These are phyloP conservation scores for Trichomonas gallinae DNA, from an alignment of 208 protist genomes.

Conservation along the genomic window DNA sequence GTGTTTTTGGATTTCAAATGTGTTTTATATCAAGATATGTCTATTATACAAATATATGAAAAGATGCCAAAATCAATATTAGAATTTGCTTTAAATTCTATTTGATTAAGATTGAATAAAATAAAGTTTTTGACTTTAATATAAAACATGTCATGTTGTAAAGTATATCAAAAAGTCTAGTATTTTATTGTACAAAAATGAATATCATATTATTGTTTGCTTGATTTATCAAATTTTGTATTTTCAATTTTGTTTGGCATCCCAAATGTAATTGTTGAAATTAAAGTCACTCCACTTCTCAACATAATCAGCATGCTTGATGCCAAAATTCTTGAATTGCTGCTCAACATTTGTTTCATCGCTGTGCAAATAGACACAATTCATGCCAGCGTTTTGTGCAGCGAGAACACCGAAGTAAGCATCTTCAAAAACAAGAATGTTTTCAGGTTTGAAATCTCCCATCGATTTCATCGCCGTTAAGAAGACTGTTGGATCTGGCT, in stretches of 20 bases:
- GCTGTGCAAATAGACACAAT: neutral
- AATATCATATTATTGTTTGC: no score
- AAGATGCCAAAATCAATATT: no score
- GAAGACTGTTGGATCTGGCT: neutral
- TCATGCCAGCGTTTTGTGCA: neutral
- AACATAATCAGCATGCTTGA: neutral
- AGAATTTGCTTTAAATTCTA: no score
- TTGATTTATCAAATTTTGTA: no score
- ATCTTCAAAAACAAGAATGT: neutral
- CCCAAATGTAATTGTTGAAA: neutral
- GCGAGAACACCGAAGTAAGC: neutral
- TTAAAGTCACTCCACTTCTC: neutral
- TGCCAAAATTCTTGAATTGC: neutral
- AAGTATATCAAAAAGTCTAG: no score
- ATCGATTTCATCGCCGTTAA: neutral
- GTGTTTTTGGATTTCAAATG: no score
- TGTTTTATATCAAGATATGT: no score
- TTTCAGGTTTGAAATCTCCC: neutral
- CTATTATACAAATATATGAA: no score
- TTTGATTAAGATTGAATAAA: no score
- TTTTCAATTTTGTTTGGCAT: neutral
- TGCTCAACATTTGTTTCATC: neutral
- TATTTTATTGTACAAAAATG: no score
- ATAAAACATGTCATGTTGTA: no score
- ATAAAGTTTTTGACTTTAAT: no score